Base-by-base conservation (phyloP, 495 filamentous ascomycete genomes). In the Hypoxylon intermedium region DNA sequence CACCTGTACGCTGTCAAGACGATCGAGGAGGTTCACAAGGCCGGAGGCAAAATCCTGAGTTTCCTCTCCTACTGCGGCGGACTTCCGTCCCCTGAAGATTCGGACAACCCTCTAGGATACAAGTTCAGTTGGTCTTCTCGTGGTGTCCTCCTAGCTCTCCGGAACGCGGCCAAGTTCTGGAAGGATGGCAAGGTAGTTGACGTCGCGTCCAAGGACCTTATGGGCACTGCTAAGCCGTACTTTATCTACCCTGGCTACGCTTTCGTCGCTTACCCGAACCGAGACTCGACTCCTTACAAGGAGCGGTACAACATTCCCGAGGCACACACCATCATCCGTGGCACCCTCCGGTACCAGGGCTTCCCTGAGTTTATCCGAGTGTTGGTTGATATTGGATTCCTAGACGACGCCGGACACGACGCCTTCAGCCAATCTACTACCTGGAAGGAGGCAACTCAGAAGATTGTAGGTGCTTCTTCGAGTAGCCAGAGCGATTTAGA, bases 21-120 rank as follows among this genome's bases (percentile, higher is more conserved):
- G 36, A 96, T 98, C 65, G 80, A 87, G 34, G 85, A 92, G 70
- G 86, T 91, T 11, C 92, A 96, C 80, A 74, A 81, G 13, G 89
- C 82, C 13, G 93, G 92, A 45, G 94, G 93, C 67, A 94, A 93
- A 82, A 86, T 98, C 75, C 77, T 82, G 16, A 81, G 80, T 30
- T 97, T 98, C 82, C 70, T 89, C 20, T 90, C 86, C 15, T 97
- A 90, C 82, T 98, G 95, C 60, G 92, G 94, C 67, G 94, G 93
- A 53, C 82, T 93, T 0, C 89, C 89, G 9, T 86, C 90, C 3
- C 90, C 91, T 24, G 93, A 96, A 74, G 80, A 81, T 75, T 91
- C 89, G 9, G 88, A 87, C 73, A 97, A 97, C 79, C 93, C 94
- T 21, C 81, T 97, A 18, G 93, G 94, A 33, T 98, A 96, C 83